These are phyloP conservation scores for Mycena alexandri DNA, from an alignment of 768 basidiomycete species.

Conservation along the genomic window DNA sequence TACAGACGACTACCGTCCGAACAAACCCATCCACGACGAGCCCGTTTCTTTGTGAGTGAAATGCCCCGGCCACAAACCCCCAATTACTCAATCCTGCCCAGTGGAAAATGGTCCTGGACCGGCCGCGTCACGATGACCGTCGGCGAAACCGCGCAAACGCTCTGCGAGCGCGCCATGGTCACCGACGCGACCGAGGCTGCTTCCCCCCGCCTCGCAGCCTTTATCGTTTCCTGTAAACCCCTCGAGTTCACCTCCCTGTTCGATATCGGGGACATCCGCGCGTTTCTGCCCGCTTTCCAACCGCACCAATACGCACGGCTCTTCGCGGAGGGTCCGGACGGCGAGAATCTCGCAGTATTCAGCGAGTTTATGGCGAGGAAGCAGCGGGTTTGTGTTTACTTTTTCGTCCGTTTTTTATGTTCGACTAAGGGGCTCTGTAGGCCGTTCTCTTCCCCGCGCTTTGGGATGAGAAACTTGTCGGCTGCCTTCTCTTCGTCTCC, in stretches of 20 bases:
- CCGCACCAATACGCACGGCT: constrained; percentile 28
- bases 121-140: constrained; percentile 14
- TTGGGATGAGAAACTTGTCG: neutral
- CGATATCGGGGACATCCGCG: neutral
- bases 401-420: no score
- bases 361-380: constrained; percentile 5
- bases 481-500: constrained; percentile 5
- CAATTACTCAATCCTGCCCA: neutral
- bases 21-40: neutral
- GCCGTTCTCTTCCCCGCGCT: constrained; percentile 7
- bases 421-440: neutral
- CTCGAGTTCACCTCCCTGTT: neutral
- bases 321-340: neutral
- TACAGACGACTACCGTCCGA: constrained; percentile 8
- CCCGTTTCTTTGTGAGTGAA: constrained; percentile 7
- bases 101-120: constrained; percentile 18
- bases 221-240: neutral
- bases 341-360: neutral
- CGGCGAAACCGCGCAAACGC: neutral
- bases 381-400: neutral
- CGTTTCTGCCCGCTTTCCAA: constrained; percentile 1
- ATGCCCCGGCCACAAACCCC: no score
- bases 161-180: constrained; percentile 9
- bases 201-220: neutral
- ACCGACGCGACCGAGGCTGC: constrained; percentile 8